phyloP scores from a whole-genome alignment of 2,329 filamentous ascomycete genomes.

The Alternaria dauci region DNA sequence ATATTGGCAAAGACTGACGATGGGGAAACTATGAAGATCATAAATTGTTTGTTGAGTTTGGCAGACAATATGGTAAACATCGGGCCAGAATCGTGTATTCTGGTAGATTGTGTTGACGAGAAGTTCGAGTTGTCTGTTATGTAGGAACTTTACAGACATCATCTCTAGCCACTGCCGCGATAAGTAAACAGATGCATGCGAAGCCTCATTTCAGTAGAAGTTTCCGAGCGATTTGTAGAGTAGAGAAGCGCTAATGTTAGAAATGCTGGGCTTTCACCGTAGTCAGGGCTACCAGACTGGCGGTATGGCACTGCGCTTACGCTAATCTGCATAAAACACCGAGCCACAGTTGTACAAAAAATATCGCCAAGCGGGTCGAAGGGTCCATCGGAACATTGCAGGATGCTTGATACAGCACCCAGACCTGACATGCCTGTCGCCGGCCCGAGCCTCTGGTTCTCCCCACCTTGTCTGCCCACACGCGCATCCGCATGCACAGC shows the following conservation, averaged over 20 bases:
- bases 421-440: constrained; percentile 36
- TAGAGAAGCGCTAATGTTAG: constrained; percentile 25
- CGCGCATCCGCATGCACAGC: constrained; percentile 24
- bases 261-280: constrained; percentile 31
- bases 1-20: background rate
- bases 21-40: background rate
- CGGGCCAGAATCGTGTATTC: background rate
- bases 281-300: constrained; percentile 33
- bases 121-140: constrained; percentile 2
- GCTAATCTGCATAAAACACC: constrained; percentile 33
- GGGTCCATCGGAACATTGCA: constrained; percentile 37
- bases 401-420: constrained; percentile 30
- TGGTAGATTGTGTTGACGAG: background rate
- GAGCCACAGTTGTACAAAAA: constrained; percentile 40
- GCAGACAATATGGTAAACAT: background rate
- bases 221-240: constrained; percentile 23
- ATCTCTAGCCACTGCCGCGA: constrained; percentile 10
- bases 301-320: constrained; percentile 38
- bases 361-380: constrained; percentile 48
- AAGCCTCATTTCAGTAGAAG: constrained; percentile 40
- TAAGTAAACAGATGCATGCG: constrained; percentile 25
- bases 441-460: constrained; percentile 41
- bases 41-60: background rate
- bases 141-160: background rate
- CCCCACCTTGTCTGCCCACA: constrained; percentile 18